Evolutionary conservation across 441 rosid species (phyloP).

Genomic region (Euphorbia schlechtendalii): DNA sequence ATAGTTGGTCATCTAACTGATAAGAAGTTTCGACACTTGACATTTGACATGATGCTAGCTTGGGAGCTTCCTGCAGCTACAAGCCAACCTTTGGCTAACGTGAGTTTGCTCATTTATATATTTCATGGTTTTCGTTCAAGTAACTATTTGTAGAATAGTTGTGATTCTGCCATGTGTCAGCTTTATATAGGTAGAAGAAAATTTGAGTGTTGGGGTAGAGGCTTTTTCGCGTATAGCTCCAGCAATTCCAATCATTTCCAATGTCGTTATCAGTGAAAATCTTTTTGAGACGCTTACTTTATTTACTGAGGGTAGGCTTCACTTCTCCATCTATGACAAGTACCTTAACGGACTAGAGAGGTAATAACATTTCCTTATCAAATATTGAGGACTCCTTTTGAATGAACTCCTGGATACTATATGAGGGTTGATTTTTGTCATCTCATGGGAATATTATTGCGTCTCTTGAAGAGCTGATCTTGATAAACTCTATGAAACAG

Average conservation of each 20-base stretch:
- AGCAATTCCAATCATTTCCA: slow-evolving; percentile 72
- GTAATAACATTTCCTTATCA: slow-evolving; percentile 29
- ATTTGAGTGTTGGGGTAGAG: slow-evolving; percentile 65
- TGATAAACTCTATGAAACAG: neutral
- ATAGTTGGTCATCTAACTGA: slow-evolving; percentile 58
- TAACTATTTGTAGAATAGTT: neutral
- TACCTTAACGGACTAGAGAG: slow-evolving; percentile 77
- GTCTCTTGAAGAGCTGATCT: too few relatives aligned
- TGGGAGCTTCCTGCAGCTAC: slow-evolving; percentile 79
- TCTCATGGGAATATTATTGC: too few relatives aligned
- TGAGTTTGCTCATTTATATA: slow-evolving; percentile 24
- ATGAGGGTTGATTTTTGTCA: too few relatives aligned
- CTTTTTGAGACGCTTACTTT: slow-evolving; percentile 63
- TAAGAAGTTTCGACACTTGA: slow-evolving; percentile 66
- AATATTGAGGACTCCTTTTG: too few relatives aligned
- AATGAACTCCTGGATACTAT: too few relatives aligned
- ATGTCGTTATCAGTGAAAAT: slow-evolving; percentile 72
- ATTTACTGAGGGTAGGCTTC: slow-evolving; percentile 62
- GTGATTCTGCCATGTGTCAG: slow-evolving; percentile 10
- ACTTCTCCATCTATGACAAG: slow-evolving; percentile 67
- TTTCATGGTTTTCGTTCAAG: neutral
- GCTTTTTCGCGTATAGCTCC: slow-evolving; percentile 93
- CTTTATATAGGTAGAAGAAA: slow-evolving; percentile 52
- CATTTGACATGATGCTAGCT: slow-evolving; percentile 91
- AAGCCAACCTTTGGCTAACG: slow-evolving; percentile 48